These are phyloP conservation scores for Catunica adiposa DNA, from an alignment of 2,329 filamentous ascomycete species.

Conservation along the genomic window DNA sequence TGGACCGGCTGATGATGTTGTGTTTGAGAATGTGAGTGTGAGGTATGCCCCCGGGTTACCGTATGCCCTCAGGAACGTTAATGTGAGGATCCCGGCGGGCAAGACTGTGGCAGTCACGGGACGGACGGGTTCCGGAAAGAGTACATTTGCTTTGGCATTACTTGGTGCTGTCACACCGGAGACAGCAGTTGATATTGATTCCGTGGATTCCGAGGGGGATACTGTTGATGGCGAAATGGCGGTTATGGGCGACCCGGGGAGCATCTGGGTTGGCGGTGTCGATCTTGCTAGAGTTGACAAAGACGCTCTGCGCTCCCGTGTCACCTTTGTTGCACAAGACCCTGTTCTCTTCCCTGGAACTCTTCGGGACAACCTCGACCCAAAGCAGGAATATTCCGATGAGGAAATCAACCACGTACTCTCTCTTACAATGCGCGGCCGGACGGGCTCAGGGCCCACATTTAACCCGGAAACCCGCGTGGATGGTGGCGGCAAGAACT, in stretches of 20 bases:
- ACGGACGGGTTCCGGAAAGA: constrained; percentile 76
- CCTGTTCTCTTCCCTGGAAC: constrained; percentile 44
- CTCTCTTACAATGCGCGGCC: constrained; percentile 29
- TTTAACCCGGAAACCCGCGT: constrained; percentile 35
- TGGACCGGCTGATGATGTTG: constrained; percentile 50
- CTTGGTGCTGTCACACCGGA: constrained; percentile 37
- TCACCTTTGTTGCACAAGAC: constrained; percentile 49
- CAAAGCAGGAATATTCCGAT: constrained; percentile 41
- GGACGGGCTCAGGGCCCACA: constrained; percentile 13
- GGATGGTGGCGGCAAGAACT: constrained; percentile 43
- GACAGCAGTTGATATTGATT: background rate
- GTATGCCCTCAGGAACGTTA: constrained; percentile 50
- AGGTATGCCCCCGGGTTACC: constrained; percentile 65
- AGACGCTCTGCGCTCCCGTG: constrained; percentile 36
- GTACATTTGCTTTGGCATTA: constrained; percentile 48
- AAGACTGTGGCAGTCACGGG: constrained; percentile 54
- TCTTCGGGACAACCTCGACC: constrained; percentile 50
- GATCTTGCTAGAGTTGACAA: constrained; percentile 38
- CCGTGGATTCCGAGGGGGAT: constrained; percentile 4
- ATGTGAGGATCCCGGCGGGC: constrained; percentile 53
- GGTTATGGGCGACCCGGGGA: constrained; percentile 22
- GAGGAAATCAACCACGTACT: constrained; percentile 35
- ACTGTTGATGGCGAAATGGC: background rate
- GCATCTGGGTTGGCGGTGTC: constrained; percentile 36
- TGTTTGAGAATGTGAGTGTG: constrained; percentile 62